Base-by-base conservation (phyloP, 176 grass and related monocot genomes). In the Juncus inflexus region DNA sequence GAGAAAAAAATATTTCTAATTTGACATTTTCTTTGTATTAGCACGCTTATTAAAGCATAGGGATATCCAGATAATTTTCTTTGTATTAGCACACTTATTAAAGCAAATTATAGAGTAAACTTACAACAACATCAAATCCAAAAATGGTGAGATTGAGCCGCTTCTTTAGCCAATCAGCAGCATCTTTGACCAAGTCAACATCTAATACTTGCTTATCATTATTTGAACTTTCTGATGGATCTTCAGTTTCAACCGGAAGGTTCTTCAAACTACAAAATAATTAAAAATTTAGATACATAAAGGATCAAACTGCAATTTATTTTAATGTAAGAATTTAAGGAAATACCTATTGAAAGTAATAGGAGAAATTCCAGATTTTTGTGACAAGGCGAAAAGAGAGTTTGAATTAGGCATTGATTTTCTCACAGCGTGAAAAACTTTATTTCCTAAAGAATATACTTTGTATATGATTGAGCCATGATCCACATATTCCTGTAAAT, bases 121-220 rank as follows among this genome's bases (percentile, higher is more conserved):
- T 91, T 74, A 97, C 92, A 57, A 91, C 92, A 50, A 91, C 87
- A 68, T 97, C 92, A 72, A 97, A 97, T 16, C 92, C 92, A 83
- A 97, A 97, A 75, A 97, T 89, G 42, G 87, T 86, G 61, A 97
- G 87, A 49, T 83, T 82, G 62, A 97, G 87, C 58, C 40, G 77
- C 63, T 71, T 64, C 53, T 80, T 87, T 2, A 97, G 75, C 72
- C 62, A 80, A 41, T 75, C 83, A 56, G 92, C 83, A 47, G 87
- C 84, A 16, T 64, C 72, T 72, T 91, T 67, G 5, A 91, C 67
- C 59, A 89, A 63, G 70, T 58, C 62, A 6, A 76, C 72, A 56
- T 86, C 77, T 58, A 97, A 55, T 15, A 49, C 63, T 57, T 74
- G 61, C 49, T 51, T 74, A 60, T 36, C 49, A 52, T 63, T 70